A percentile compares a stretch with the other conserved stretches of the same genome.
These are phyloP conservation scores for Talaromyces albobiverticillius DNA, from an alignment of 2,329 filamentous ascomycete genomes.

Conservation along the genomic window DNA sequence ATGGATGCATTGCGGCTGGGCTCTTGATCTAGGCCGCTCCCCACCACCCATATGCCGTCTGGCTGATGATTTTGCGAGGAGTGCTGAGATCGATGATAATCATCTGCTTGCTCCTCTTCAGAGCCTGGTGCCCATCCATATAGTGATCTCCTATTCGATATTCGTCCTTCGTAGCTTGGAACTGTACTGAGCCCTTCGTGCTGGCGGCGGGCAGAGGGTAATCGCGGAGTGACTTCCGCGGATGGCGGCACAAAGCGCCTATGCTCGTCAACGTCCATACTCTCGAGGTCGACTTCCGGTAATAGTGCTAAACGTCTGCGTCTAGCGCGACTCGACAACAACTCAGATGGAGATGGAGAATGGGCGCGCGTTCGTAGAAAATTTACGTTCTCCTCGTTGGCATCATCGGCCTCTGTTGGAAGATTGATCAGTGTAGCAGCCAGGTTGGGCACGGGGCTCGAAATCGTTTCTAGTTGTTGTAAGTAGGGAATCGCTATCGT, in stretches of 20 bases:
- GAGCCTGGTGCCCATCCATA: conserved; percentile 60
- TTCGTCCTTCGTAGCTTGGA: conserved; percentile 54
- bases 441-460: conserved; percentile 51
- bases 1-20: conserved; percentile 20
- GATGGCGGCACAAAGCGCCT: conserved; percentile 24
- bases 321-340: conserved; percentile 29
- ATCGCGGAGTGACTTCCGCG: conserved; percentile 42
- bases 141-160: conserved; percentile 52
- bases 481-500: conserved; percentile 38
- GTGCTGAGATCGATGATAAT: neutral
- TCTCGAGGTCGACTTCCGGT: conserved; percentile 28
- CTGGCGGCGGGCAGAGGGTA: conserved; percentile 34
- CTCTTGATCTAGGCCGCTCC: conserved; percentile 21
- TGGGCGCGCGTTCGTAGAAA: conserved; percentile 46
- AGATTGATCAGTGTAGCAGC: conserved; percentile 50
- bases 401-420: conserved; percentile 40
- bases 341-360: conserved; percentile 26
- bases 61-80: conserved; percentile 11
- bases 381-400: conserved; percentile 49
- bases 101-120: conserved; percentile 26
- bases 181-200: conserved; percentile 45
- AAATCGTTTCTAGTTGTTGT: conserved; percentile 45
- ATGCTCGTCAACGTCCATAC: conserved; percentile 36
- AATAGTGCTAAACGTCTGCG: conserved; percentile 29
- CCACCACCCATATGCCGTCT: conserved; percentile 28